Evolutionary conservation across 805 yeast species (phyloP).

Genomic region (Ogataea salicorniae): DNA sequence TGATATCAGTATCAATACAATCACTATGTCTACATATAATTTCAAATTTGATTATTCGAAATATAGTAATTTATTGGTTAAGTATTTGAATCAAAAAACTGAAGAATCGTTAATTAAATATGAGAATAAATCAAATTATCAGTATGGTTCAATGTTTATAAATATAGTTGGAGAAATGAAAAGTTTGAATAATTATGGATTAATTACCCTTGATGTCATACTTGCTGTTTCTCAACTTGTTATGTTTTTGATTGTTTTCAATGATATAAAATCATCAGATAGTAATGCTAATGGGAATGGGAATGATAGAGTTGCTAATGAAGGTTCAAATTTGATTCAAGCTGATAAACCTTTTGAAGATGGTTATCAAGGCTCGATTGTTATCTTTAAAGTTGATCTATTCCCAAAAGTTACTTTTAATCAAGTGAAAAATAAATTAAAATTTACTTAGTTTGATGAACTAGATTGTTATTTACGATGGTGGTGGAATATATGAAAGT

Average conservation of each 20-base stretch:
- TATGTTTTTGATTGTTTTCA: constrained; percentile 12
- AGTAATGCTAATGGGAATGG: background rate
- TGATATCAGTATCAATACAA: background rate
- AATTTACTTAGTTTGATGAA: background rate
- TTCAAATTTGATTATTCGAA: background rate
- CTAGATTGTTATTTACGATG: background rate
- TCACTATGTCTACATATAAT: background rate
- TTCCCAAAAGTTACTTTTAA: constrained; percentile 8
- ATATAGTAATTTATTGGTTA: background rate
- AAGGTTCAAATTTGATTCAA: background rate
- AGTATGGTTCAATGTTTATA: constrained; percentile 19
- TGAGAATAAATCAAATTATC: constrained; percentile 14
- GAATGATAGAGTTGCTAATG: background rate
- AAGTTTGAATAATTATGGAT: constrained; percentile 3
- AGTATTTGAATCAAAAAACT: constrained; percentile 14
- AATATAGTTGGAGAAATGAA: constrained; percentile 26
- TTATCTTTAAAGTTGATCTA: constrained; percentile 14
- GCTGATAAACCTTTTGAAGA: constrained; percentile 5
- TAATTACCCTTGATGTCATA: constrained; percentile 17
- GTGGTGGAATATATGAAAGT: background rate
- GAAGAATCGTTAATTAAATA: constrained; percentile 10
- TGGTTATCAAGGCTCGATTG: constrained; percentile 13
- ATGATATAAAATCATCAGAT: background rate
- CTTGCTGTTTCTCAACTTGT: constrained; percentile 17
- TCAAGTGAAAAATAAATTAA: background rate